These are phyloP conservation scores for Rhodosporidiobolus sp. DNA, from an alignment of 768 basidiomycete species.

Conservation along the genomic window DNA sequence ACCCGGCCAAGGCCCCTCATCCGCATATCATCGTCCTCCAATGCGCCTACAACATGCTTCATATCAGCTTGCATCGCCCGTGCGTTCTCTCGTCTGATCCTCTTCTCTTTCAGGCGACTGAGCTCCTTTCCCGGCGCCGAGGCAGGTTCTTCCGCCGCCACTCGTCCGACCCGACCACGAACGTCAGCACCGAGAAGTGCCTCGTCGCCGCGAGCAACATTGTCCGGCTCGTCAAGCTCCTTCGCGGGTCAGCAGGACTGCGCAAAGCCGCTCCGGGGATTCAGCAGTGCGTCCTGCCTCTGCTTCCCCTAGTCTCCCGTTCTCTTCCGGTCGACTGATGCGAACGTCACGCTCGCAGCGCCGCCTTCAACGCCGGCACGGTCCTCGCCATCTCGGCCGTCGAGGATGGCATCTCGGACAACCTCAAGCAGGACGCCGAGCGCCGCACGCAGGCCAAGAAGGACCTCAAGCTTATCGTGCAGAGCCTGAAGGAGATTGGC, in stretches of 20 bases:
- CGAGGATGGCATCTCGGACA: constrained; percentile 28
- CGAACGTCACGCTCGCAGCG: neutral
- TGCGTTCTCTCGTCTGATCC: neutral
- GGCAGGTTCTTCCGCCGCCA: constrained; percentile 33
- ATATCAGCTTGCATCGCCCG: constrained; percentile 31
- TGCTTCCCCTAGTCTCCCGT: too few species aligned
- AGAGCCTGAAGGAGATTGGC: constrained; percentile 30
- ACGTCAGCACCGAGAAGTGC: constrained; percentile 37
- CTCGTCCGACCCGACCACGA: constrained; percentile 1
- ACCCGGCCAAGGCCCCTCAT: constrained; percentile 26
- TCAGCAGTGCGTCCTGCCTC: constrained; percentile 25
- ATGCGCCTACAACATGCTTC: constrained; percentile 6
- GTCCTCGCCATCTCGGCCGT: constrained; percentile 36
- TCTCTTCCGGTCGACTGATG: neutral
- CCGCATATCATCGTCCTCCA: constrained; percentile 27
- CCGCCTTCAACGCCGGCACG: constrained; percentile 35
- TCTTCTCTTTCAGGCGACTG: neutral
- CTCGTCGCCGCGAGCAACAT: constrained; percentile 24
- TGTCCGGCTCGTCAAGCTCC: constrained; percentile 32
- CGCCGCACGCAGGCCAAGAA: constrained; percentile 18
- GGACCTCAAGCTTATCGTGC: constrained; percentile 22
- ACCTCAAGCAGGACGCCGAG: constrained; percentile 14
- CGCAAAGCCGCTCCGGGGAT: constrained; percentile 7
- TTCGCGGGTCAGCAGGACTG: constrained; percentile 12
- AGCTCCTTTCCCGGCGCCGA: neutral